Base-by-base conservation (phyloP, 768 basidiomycete genomes). In the Mycena capillaripes region DNA sequence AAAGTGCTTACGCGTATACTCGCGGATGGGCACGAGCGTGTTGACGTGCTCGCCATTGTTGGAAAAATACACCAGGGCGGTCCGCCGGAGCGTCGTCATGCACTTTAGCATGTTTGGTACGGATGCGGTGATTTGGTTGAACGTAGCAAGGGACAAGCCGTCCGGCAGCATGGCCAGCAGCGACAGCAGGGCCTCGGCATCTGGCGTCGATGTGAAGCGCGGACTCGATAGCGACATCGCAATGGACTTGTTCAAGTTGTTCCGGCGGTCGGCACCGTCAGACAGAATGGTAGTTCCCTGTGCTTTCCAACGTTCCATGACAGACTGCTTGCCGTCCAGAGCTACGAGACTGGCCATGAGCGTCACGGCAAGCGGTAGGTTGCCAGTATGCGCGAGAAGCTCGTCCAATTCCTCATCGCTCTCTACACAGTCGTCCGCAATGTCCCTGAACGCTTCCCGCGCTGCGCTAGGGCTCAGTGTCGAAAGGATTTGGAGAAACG, bases 181-280 rank as follows among this genome's bases (percentile, higher is more conserved):
- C 21, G 56, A 21, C 34, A 57, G 34, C 21, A 57, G 21, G 34
- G 34, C n/a, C 34, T 38, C 21, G 6, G 56, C 56, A 4, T 60
- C 27, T 29, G 58, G 40, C 2, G 38, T 60, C 14, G 58, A 60
- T 2, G 27, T 60, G 58, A 60, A 60, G 14, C 61, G 61, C 6
- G 61, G 61, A n/a, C 61, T 62, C 4, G 61, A 62, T 21, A 62
- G 48, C 4, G 61, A 62, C n/a, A 62, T 48, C n/a, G 48, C 48
- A 16, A 62, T 62, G 48, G 61, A 62, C n/a, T n/a, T 62, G 61
- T 62, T 50, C 46, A 62, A 19, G 46, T 62, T 62, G 32, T 17
- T 34, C 11, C 61, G 19, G 46, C 48, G 44, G 46, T 62, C 46
- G 34, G 44, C 29, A 25, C 61, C 61, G 4, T 62, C 61, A 2